A percentile compares a stretch with the other conserved stretches of the same genome.
phyloP scores from a whole-genome alignment of 345 rosid genomes.

The Populus ilicifolia region DNA sequence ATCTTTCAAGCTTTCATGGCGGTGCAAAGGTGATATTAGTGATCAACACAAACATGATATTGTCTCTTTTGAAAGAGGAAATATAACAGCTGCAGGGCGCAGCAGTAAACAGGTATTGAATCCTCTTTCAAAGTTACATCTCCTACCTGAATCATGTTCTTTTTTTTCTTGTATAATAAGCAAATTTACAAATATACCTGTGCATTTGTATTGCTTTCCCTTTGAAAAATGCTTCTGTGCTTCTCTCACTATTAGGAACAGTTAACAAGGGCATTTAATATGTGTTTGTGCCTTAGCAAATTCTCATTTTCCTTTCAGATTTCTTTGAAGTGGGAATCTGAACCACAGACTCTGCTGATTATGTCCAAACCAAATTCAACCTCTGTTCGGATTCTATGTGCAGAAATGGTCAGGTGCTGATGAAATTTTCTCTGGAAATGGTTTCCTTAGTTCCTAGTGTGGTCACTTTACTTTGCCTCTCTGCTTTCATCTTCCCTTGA shows the following conservation, averaged over 20 bases:
- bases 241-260: not conserved
- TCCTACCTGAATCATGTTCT: not conserved
- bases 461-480: not conserved
- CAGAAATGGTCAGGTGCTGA: constrained; percentile 80
- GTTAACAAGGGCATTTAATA: constrained; percentile 7
- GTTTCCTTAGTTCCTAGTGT: constrained; percentile 8
- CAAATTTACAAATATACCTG: not conserved
- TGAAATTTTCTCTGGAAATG: not conserved
- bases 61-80: constrained; percentile 92
- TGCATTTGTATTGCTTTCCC: constrained; percentile 1
- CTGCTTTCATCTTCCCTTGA: not conserved
- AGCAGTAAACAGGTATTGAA: constrained; percentile 80
- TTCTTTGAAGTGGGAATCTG: constrained; percentile 87
- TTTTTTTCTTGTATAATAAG: not conserved
- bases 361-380: constrained; percentile 85
- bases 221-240: not conserved
- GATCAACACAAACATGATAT: constrained; percentile 94
- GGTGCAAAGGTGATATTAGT: constrained; percentile 72
- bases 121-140: not conserved
- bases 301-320: constrained; percentile 55
- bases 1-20: constrained; percentile 95
- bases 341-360: constrained; percentile 84
- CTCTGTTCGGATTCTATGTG: constrained; percentile 71
- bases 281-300: constrained; percentile 17
- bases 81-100: constrained; percentile 85